These are phyloP conservation scores for Nicotiana undulata DNA, from an alignment of 257 asterid genomes.

Conservation along the genomic window DNA sequence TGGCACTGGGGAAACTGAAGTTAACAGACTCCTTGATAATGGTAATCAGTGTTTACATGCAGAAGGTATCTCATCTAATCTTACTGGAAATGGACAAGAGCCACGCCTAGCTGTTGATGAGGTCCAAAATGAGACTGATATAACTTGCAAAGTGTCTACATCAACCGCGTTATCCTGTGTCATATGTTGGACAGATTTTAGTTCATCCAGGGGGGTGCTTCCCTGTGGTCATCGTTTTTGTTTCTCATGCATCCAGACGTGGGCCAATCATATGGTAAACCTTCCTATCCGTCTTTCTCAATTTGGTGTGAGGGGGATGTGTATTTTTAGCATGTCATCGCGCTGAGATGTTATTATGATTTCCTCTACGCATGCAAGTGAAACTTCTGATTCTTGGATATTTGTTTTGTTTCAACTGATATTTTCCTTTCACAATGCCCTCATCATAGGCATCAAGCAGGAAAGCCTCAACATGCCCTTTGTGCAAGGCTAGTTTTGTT, in stretches of 20 bases:
- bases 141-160: constrained; percentile 16
- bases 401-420: not conserved
- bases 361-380: not conserved
- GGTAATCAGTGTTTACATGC: constrained; percentile 12
- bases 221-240: constrained; percentile 96
- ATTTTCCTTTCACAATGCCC: not conserved
- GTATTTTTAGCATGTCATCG: not conserved
- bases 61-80: constrained; percentile 18
- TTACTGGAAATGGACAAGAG: constrained; percentile 14
- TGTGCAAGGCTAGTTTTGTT: constrained; percentile 73
- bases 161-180: constrained; percentile 64
- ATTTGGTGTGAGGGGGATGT: not conserved
- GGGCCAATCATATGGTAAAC: constrained; percentile 75
- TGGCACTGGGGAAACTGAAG: constrained; percentile 23
- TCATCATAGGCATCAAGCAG: constrained; percentile 35
- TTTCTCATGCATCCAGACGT: constrained; percentile 69
- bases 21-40: constrained; percentile 17
- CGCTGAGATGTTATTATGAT: not conserved
- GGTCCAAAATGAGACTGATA: constrained; percentile 23
- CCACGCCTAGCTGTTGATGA: constrained; percentile 14
- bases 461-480: constrained; percentile 69
- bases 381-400: not conserved
- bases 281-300: not conserved
- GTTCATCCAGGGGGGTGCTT: constrained; percentile 75
- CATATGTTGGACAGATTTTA: constrained; percentile 83